Evolutionary conservation across 179 eudicot species (phyloP).

Genomic region (Nepenthes alata): DNA sequence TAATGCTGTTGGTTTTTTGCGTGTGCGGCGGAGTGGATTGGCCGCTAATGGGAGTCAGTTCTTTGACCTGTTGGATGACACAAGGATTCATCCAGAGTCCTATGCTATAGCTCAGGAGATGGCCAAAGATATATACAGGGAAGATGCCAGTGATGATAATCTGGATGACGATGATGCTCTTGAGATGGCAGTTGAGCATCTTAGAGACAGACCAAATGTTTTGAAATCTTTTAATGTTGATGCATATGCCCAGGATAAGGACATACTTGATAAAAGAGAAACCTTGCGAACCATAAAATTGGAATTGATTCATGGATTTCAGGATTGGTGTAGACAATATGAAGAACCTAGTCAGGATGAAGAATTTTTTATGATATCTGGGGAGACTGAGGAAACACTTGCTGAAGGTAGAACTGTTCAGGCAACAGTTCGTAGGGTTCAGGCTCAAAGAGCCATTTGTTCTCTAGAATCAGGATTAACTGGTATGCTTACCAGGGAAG

Average conservation of each 20-base stretch:
- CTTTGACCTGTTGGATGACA: constrained; percentile 89
- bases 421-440: constrained; percentile 85
- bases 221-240: constrained; percentile 52
- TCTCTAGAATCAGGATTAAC: constrained; percentile 77
- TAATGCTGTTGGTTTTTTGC: constrained; percentile 89
- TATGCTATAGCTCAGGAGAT: constrained; percentile 84
- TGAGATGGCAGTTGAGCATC: constrained; percentile 90
- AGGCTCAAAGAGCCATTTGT: constrained; percentile 64
- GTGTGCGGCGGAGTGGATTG: constrained; percentile 77
- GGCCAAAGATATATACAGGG: constrained; percentile 75
- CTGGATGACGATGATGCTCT: constrained; percentile 74
- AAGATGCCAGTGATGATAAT: constrained; percentile 47
- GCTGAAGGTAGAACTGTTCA: constrained; percentile 84
- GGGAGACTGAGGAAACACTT: constrained; percentile 80
- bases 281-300: constrained; percentile 58
- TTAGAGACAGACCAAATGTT: constrained; percentile 65
- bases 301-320: constrained; percentile 89
- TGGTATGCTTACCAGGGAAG: constrained; percentile 68
- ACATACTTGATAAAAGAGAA: constrained; percentile 44
- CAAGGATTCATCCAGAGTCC: constrained; percentile 93
- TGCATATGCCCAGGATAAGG: constrained; percentile 52
- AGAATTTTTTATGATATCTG: constrained; percentile 68
- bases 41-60: constrained; percentile 71
- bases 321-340: constrained; percentile 69
- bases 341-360: constrained; percentile 75